These are phyloP conservation scores for Blastobotrys indianensis DNA, from an alignment of 1,139 yeast species.

Conservation along the genomic window DNA sequence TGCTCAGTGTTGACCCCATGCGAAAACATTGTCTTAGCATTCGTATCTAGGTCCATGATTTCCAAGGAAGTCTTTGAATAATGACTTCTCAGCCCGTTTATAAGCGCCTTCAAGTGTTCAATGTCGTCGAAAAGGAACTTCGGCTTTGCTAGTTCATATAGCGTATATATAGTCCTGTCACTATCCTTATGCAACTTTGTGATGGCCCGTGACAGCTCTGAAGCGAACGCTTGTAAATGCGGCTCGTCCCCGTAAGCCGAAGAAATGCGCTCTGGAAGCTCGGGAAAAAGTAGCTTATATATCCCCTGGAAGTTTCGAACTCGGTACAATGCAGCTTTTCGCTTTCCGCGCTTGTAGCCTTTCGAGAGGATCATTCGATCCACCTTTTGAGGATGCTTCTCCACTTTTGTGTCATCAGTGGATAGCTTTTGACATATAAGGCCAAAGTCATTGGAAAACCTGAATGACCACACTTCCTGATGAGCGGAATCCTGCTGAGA, in stretches of 20 bases:
- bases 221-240: constrained; percentile 10
- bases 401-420: constrained; percentile 12
- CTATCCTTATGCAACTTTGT: constrained; percentile 15
- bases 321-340: too few relatives aligned
- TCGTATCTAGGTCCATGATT: constrained; percentile 15
- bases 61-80: constrained; percentile 27
- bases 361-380: not conserved
- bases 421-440: constrained; percentile 20
- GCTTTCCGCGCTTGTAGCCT: too few relatives aligned
- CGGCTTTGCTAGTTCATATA: constrained; percentile 15
- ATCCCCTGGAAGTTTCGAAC: not conserved
- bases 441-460: constrained; percentile 23
- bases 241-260: constrained; percentile 6
- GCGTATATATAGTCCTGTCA: constrained; percentile 10
- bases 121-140: constrained; percentile 6
- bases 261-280: not conserved
- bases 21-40: constrained; percentile 14
- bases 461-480: constrained; percentile 9
- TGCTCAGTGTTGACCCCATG: constrained; percentile 12
- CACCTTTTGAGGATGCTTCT: constrained; percentile 1
- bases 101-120: constrained; percentile 46
- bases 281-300: constrained; percentile 14
- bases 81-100: constrained; percentile 42
- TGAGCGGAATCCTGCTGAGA: not conserved
- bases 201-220: constrained; percentile 12